Base-by-base conservation (phyloP, 2,329 filamentous ascomycete species). In the Sporothrix variecibatus region DNA sequence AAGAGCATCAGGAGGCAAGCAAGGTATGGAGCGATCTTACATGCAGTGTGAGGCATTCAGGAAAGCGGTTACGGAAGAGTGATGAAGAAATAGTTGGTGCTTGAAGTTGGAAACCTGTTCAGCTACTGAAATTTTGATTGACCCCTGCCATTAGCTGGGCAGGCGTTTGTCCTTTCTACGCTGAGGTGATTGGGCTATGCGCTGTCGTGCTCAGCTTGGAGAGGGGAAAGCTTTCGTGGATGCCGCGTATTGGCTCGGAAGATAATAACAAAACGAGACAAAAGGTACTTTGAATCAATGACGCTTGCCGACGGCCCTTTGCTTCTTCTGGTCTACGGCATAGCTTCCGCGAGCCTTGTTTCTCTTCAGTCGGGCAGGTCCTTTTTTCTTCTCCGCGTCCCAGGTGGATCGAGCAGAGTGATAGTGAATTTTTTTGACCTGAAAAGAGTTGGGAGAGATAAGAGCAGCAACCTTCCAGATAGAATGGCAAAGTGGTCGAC, bases 331-430 rank as follows among this genome's bases (percentile, higher is more conserved):
- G 28, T n/a, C 28, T 60, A 56, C 51, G 56, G 9, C 56, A 60
- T 34, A 64, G 60, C 60, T 64, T 64, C 31, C 60, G 40, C n/a
- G 64, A 67, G 64, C 64, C 64, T 67, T 67, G 26, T 49, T 64
- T 67, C 23, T 49, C 12, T 46, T 9, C 20, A 5, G 17, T 28
- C 23, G 38, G 17, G 34, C 17, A 65, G 12, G 34, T 65, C 64
- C 64, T 20, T 67, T 53, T 40, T 23, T 34, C 20, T 23, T 38
- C 17, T 43, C 34, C 34, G 60, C 34, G 34, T 43, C 56, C 26
- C 56, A 9, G 20, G 56, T 60, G 56, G 56, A 56, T 26, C 23
- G 2, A 60, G 15, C 17, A 3, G 4, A 34, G 9, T 60, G 60
- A 64, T 64, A 15, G 34, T 40, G 60, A n/a, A n/a, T n/a, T 15